Conservation (phyloP, 495 filamentous ascomycete genomes). For the Neurospora sp. region DNA sequence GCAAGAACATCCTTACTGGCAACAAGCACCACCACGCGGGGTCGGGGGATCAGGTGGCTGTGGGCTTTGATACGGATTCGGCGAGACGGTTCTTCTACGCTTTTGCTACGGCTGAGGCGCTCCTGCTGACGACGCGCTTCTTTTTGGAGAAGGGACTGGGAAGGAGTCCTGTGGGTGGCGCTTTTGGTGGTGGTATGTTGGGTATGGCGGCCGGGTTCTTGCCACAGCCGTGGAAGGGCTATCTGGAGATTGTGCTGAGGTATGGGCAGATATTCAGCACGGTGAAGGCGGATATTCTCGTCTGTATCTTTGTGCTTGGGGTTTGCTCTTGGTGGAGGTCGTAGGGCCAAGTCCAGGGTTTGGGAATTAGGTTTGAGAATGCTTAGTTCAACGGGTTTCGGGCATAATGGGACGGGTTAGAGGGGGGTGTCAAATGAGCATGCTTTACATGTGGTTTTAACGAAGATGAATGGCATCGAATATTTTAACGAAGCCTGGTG, state of each 20-base stretch:
- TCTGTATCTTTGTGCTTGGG: conserved; percentile 70
- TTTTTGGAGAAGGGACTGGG: conserved; percentile 43
- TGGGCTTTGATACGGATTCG: conserved; percentile 6
- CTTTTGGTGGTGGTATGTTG: conserved; percentile 43
- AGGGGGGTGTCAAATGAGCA: not conserved
- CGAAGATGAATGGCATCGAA: not conserved
- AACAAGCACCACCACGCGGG: conserved; percentile 2
- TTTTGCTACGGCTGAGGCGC: conserved; percentile 71
- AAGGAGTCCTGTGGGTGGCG: conserved; percentile 17
- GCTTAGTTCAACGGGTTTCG: not conserved
- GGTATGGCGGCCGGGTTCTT: conserved; percentile 50
- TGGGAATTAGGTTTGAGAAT: not conserved
- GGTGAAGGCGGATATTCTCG: conserved; percentile 52
- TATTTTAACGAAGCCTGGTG: not conserved
- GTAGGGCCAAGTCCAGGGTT: not conserved
- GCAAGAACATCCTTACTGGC: not conserved
- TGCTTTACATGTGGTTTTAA: not conserved
- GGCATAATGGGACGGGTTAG: not conserved
- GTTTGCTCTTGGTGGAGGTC: conserved; percentile 53
- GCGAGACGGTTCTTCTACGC: conserved; percentile 50
- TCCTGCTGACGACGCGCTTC: conserved; percentile 57
- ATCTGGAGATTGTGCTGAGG: conserved; percentile 47
- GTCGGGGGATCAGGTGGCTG: conserved; percentile 10
- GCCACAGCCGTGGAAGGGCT: conserved; percentile 45
- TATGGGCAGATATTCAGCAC: conserved; percentile 61